Percentiles rank a stretch among this genome's conserved stretches.
These are phyloP conservation scores for Picea sitchensis DNA, from an alignment of 75 land plant species.

Conservation along the genomic window DNA sequence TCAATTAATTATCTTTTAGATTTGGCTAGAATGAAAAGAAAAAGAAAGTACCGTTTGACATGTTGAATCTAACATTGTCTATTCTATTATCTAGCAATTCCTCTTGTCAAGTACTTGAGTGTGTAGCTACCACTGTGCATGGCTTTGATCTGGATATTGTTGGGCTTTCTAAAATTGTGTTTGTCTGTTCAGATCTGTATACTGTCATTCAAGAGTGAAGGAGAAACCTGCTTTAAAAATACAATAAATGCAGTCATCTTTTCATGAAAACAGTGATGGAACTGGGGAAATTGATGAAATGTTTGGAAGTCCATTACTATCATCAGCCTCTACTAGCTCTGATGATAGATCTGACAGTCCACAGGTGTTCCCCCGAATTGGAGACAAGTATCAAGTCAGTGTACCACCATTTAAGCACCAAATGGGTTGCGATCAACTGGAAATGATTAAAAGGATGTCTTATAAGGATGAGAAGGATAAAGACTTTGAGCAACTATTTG, in stretches of 20 bases:
- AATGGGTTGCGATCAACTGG: neutral
- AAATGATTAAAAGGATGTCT: neutral
- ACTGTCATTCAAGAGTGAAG: neutral
- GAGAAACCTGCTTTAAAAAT: neutral
- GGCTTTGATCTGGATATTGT: neutral
- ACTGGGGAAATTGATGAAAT: neutral
- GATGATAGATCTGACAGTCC: slow-evolving; percentile 19
- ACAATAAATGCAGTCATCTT: neutral
- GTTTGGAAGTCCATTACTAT: neutral
- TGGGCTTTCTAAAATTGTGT: neutral
- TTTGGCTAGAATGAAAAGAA: neutral
- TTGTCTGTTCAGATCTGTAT: slow-evolving; percentile 1
- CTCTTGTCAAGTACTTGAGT: neutral
- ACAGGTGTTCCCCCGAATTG: slow-evolving; percentile 34
- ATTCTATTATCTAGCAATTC: neutral
- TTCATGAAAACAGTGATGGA: neutral
- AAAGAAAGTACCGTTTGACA: neutral
- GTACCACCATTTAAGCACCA: slow-evolving; percentile 17
- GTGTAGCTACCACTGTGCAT: neutral
- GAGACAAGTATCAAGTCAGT: slow-evolving; percentile 40
- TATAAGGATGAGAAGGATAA: neutral
- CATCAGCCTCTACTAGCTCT: slow-evolving; percentile 7
- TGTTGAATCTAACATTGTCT: neutral
- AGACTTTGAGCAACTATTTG: slow-evolving; percentile 9
- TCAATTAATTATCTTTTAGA: neutral